Evolutionary conservation across 2,329 filamentous ascomycete species (phyloP).

Genomic region (Ploettnerulaceae sp.): DNA sequence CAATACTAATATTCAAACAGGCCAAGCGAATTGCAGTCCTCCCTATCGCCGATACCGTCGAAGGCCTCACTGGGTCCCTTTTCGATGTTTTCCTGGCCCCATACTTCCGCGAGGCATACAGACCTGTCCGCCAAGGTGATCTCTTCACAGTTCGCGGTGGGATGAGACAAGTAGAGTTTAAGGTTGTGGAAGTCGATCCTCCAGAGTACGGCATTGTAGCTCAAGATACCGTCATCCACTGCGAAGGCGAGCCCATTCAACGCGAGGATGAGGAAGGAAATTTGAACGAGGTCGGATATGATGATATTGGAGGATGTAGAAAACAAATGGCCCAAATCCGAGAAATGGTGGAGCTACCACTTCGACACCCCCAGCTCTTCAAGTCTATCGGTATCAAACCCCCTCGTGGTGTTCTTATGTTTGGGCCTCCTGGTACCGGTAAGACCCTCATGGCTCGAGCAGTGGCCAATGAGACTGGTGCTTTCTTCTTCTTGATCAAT

Average conservation of each 20-base stretch:
- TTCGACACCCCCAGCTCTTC: slow-evolving; percentile 97
- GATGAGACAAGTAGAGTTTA: slow-evolving; percentile 99
- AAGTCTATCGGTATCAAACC: slow-evolving; percentile 99
- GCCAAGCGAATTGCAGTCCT: slow-evolving; percentile 98
- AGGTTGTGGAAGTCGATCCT: slow-evolving; percentile 97
- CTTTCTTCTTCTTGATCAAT: slow-evolving; percentile 99
- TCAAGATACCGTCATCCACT: slow-evolving; percentile 98
- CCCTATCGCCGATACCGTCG: slow-evolving; percentile 95
- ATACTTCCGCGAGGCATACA: slow-evolving; percentile 99
- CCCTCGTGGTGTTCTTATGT: slow-evolving; percentile 93
- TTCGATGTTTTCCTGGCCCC: slow-evolving; percentile 99
- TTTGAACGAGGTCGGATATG: slow-evolving; percentile 97
- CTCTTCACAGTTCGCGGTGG: slow-evolving; percentile 95
- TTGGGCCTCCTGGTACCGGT: slow-evolving; percentile 95
- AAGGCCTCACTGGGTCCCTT: slow-evolving; percentile 93
- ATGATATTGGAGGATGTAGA: slow-evolving; percentile 97
- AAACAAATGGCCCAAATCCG: slow-evolving; percentile 99
- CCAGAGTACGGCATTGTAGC: slow-evolving; percentile 98
- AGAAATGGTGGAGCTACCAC: slow-evolving; percentile 94
- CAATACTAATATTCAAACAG: slow-evolving; percentile 43
- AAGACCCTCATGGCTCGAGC: slow-evolving; percentile 99
- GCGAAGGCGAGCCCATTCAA: slow-evolving; percentile 94
- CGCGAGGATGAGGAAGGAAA: slow-evolving; percentile 99
- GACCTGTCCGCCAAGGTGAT: slow-evolving; percentile 94
- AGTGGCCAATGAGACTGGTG: slow-evolving; percentile 97